phyloP scores from a whole-genome alignment of 129 eudicot species.

The Calendula officinalis region DNA sequence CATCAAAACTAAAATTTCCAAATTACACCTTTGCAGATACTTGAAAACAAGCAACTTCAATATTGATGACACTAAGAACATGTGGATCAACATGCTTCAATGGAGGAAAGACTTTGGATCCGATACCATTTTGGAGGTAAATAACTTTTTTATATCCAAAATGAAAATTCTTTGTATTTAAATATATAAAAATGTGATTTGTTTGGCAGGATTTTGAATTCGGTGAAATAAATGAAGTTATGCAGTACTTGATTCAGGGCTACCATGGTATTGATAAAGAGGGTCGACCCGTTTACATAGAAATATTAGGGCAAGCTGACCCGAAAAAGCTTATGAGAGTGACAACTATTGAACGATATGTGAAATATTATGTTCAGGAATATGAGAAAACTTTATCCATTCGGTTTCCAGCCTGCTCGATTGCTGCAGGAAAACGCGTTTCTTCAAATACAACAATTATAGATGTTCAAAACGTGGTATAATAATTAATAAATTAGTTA shows the following conservation, averaged over 20 bases:
- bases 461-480: constrained; percentile 87
- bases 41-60: constrained; percentile 74
- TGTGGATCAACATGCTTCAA: constrained; percentile 84
- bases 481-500: not conserved
- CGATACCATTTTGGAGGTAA: constrained; percentile 68
- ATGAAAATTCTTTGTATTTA: not conserved
- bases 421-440: constrained; percentile 60
- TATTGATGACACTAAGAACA: constrained; percentile 56
- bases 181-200: not conserved
- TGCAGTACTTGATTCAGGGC: constrained; percentile 61
- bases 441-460: constrained; percentile 61
- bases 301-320: constrained; percentile 66
- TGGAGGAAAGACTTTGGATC: constrained; percentile 94
- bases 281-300: constrained; percentile 74
- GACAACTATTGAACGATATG: constrained; percentile 67
- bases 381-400: constrained; percentile 55
- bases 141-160: not conserved
- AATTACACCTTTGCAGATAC: constrained; percentile 48
- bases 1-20: not conserved
- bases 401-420: constrained; percentile 70
- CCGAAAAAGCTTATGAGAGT: constrained; percentile 67
- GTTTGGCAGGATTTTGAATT: constrained; percentile 56
- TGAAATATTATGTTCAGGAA: constrained; percentile 70
- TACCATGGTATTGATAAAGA: constrained; percentile 79
- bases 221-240: constrained; percentile 57